Base-by-base conservation (phyloP, 495 filamentous ascomycete genomes). In the Platismatia glauca region DNA sequence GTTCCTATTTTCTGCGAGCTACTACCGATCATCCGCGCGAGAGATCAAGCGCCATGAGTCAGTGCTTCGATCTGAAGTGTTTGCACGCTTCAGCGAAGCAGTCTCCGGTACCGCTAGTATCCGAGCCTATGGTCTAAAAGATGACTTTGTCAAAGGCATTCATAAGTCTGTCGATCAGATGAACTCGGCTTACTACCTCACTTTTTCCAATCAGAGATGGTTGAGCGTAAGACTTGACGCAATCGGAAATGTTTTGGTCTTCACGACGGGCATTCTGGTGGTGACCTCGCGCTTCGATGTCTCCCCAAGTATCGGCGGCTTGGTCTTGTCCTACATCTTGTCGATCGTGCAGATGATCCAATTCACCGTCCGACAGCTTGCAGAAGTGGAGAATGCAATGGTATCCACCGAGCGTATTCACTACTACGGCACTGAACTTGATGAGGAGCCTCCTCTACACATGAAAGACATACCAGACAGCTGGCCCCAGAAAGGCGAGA, bases 341-440 rank as follows among this genome's bases (percentile, higher is more conserved):
- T 82, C 86, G 37, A 95, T 97, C 64, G 91, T 95, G n/a, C 89
- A 94, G 74, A 91, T 96, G 88, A 84, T 97, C 55, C 91, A 96
- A 71, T 96, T 95, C 74, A 91, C 91, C 4, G 89, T 97, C 24
- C 84, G 93, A 43, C 94, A 97, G 74, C 81, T 97, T 41, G 92
- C 94, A 39, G 94, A 97, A 71, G 89, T 97, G 27, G 94, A 98
- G 72, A 97, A 96, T 77, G 87, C 89, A 70, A 96, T 98, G 92
- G 97, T 95, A 68, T 84, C 94, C 1, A 93, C 93, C 5, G 93
- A 98, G 71, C 88, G 94, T 35, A 79, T 98, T n/a, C 82, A 90
- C 72, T 89, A 94, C 76, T 98, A 98, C 70, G 92, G 90, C 46
- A 91, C 83, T 7, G 67, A 88, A 59, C 84, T 98, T 4, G 91